phyloP scores from a whole-genome alignment of 2,329 filamentous ascomycete species.

The Cercospora sesami region DNA sequence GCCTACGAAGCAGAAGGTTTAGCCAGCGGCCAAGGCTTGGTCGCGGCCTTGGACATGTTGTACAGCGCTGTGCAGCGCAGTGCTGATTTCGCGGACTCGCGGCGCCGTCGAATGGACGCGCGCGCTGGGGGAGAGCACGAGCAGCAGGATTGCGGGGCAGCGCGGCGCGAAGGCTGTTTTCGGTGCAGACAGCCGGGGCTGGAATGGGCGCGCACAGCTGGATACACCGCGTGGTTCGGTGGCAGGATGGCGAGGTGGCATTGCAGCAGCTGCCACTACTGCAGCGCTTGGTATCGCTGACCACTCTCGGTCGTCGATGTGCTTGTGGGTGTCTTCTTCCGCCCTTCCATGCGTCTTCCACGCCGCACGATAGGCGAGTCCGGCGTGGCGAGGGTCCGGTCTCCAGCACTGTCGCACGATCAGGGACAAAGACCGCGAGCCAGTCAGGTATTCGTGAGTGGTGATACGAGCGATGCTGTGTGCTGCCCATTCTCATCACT shows the following conservation, averaged over 20 bases:
- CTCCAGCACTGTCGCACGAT: not conserved
- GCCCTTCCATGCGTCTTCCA: slow-evolving; percentile 7
- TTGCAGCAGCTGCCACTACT: not conserved
- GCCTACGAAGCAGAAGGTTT: not conserved
- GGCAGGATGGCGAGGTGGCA: not conserved
- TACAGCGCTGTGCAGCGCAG: not conserved
- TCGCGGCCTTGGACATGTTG: not conserved
- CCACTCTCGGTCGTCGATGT: not conserved
- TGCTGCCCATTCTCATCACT: not conserved
- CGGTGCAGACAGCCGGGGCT: not conserved
- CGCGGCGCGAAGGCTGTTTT: not conserved
- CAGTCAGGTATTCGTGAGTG: not conserved
- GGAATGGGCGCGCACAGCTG: not conserved
- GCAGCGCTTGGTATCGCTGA: not conserved
- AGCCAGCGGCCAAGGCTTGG: not conserved
- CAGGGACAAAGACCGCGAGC: not conserved
- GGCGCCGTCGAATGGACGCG: not conserved
- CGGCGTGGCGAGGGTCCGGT: not conserved
- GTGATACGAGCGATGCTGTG: not conserved
- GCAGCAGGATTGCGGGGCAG: slow-evolving; percentile 7
- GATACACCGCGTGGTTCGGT: no score
- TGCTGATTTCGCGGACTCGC: not conserved
- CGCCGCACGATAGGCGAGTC: not conserved
- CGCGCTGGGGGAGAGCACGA: not conserved
- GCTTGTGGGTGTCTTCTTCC: not conserved